Conservation (phyloP, 345 rosid species). For the Firmiana major region DNA sequence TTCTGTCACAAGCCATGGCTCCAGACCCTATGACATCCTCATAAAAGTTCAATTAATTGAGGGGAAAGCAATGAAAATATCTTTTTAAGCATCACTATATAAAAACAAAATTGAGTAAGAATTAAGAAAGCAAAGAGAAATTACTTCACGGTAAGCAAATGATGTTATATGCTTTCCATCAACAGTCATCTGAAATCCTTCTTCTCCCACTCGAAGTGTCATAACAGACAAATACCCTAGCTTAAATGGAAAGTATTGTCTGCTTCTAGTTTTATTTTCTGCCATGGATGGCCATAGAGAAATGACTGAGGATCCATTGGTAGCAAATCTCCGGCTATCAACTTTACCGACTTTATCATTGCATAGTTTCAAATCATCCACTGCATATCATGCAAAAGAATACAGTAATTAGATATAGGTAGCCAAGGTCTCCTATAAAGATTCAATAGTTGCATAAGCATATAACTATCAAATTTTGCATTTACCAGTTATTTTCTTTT, state of each 20-base stretch:
- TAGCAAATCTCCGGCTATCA: constrained; percentile 30
- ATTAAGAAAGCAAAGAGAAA: constrained; percentile 12
- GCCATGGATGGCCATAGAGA: constrained; percentile 27
- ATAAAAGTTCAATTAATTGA: not conserved
- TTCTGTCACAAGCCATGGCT: constrained; percentile 94
- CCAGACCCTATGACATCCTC: constrained; percentile 57
- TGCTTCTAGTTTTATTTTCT: constrained; percentile 35
- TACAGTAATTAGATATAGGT: not conserved
- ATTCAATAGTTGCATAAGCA: not conserved
- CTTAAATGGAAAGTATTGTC: constrained; percentile 80
- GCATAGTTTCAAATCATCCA: constrained; percentile 88
- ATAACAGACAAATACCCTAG: constrained; percentile 75
- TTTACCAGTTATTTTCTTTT: not conserved
- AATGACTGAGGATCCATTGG: constrained; percentile 28
- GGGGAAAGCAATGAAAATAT: constrained; percentile 1
- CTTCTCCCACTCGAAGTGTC: constrained; percentile 84
- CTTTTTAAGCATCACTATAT: not conserved
- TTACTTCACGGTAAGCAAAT: constrained; percentile 93
- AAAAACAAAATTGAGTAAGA: not conserved
- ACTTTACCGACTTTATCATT: constrained; percentile 72
- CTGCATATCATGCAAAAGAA: constrained; percentile 29
- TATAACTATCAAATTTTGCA: not conserved
- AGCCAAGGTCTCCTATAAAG: not conserved
- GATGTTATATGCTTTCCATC: constrained; percentile 98
- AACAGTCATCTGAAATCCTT: constrained; percentile 91